Evolutionary conservation across 768 basidiomycete species (phyloP).

Genomic region (Kwoniella dejecticola): DNA sequence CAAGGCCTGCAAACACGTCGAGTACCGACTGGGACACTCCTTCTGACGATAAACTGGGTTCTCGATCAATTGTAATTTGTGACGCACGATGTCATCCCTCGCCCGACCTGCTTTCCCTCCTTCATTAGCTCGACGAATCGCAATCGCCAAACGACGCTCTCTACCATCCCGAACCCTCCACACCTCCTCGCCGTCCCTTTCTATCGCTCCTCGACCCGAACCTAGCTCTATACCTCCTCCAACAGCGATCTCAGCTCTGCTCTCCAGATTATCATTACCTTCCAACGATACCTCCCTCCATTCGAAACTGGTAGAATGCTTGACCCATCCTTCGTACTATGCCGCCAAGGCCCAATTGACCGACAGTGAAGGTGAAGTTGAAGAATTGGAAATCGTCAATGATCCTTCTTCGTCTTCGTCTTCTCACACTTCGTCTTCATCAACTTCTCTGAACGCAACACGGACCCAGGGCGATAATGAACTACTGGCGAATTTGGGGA

Average conservation of each 20-base stretch:
- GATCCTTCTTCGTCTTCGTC: not conserved
- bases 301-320: constrained; percentile 37
- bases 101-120: constrained; percentile 18
- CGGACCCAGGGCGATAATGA: constrained; percentile 70
- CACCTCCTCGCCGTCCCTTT: not conserved
- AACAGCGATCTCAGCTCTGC: constrained; percentile 48
- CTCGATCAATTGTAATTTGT: too few species aligned
- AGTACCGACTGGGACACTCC: not conserved
- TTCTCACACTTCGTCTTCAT: not conserved
- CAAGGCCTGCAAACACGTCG: too few species aligned
- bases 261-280: constrained; percentile 46
- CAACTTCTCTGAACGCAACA: not conserved
- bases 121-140: constrained; percentile 26
- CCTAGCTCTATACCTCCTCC: constrained; percentile 23
- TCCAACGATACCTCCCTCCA: constrained; percentile 29
- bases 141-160: constrained; percentile 24
- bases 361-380: not conserved
- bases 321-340: constrained; percentile 50
- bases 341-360: not conserved
- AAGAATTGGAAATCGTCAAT: constrained; percentile 6
- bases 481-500: constrained; percentile 74
- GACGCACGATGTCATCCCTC: constrained; percentile 7
- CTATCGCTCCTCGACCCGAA: constrained; percentile 6
- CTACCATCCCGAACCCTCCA: constrained; percentile 5
- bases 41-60: too few species aligned